These are phyloP conservation scores for Trichopus zeylanicus DNA, from an alignment of 116 monocot genomes.

Conservation along the genomic window DNA sequence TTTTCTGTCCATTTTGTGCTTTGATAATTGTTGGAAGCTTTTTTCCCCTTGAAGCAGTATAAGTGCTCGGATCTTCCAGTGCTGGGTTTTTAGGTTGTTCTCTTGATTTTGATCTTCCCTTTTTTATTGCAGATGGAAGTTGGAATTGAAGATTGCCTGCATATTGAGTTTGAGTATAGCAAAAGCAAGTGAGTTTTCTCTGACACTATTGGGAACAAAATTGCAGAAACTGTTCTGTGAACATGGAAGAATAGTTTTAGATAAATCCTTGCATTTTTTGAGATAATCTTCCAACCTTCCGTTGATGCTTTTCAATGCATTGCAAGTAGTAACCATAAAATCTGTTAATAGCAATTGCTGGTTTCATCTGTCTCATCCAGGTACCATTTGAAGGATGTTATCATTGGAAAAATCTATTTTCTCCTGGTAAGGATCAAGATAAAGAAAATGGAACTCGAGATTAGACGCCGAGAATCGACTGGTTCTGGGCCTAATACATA, in stretches of 20 bases:
- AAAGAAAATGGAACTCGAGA: conserved; percentile 98
- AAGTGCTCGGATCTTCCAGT: neutral
- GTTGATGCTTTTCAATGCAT: no score
- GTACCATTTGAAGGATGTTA: conserved; percentile 96
- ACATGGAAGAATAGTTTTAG: no score
- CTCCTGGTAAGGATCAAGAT: conserved; percentile 97
- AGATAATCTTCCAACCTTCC: no score
- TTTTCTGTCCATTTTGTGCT: no score
- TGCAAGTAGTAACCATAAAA: neutral
- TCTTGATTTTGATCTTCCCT: neutral
- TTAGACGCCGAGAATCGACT: conserved; percentile 90
- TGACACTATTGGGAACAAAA: neutral
- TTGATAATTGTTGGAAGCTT: no score
- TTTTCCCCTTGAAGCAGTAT: neutral
- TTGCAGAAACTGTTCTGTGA: no score
- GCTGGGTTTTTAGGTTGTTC: neutral
- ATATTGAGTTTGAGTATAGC: conserved; percentile 96
- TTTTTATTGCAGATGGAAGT: conserved; percentile 91
- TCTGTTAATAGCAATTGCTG: neutral
- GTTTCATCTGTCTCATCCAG: conserved; percentile 29
- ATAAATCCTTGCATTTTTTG: no score
- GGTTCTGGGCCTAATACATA: conserved; percentile 94
- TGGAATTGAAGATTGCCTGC: conserved; percentile 97
- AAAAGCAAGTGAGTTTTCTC: conserved; percentile 82
- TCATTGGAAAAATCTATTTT: conserved; percentile 96